These are phyloP conservation scores for Alternaria angustiovoidea DNA, from an alignment of 2,329 filamentous ascomycete genomes.

Conservation along the genomic window DNA sequence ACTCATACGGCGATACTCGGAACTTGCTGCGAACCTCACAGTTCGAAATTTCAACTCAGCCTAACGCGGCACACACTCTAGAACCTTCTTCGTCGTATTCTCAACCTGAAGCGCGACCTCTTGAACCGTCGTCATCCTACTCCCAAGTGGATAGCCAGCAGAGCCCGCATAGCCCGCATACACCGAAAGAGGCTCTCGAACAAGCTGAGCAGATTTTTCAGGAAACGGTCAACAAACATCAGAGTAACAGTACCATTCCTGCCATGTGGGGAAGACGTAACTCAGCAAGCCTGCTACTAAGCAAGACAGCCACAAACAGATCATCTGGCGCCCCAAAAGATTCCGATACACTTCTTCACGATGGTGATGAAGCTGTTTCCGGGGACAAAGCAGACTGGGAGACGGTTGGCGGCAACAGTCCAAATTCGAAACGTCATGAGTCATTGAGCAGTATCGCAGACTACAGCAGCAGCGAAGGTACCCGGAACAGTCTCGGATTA, in stretches of 20 bases:
- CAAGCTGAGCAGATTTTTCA: constrained; percentile 44
- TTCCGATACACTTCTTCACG: neutral
- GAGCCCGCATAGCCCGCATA: constrained; percentile 20
- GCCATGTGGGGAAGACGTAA: constrained; percentile 44
- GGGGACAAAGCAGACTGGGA: constrained; percentile 47
- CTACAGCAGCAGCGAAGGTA: constrained; percentile 42
- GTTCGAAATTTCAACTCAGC: constrained; percentile 5
- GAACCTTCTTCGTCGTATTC: constrained; percentile 38
- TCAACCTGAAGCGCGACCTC: constrained; percentile 15
- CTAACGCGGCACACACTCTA: constrained; percentile 8
- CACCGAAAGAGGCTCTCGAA: constrained; percentile 39
- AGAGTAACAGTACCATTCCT: constrained; percentile 32
- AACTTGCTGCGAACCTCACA: constrained; percentile 39
- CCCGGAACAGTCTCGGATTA: constrained; percentile 27
- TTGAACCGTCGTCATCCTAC: constrained; percentile 40
- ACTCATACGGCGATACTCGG: constrained; percentile 49
- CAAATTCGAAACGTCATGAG: constrained; percentile 16
- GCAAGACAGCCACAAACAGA: constrained; percentile 13
- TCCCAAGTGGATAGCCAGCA: constrained; percentile 28
- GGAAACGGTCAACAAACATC: constrained; percentile 14
- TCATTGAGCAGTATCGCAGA: constrained; percentile 45
- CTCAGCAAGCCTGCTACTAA: constrained; percentile 38
- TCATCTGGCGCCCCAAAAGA: constrained; percentile 11
- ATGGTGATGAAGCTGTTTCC: constrained; percentile 12
- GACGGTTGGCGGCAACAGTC: constrained; percentile 38